These are phyloP conservation scores for Biancaea sappan DNA, from an alignment of 306 rosid genomes.

Conservation along the genomic window DNA sequence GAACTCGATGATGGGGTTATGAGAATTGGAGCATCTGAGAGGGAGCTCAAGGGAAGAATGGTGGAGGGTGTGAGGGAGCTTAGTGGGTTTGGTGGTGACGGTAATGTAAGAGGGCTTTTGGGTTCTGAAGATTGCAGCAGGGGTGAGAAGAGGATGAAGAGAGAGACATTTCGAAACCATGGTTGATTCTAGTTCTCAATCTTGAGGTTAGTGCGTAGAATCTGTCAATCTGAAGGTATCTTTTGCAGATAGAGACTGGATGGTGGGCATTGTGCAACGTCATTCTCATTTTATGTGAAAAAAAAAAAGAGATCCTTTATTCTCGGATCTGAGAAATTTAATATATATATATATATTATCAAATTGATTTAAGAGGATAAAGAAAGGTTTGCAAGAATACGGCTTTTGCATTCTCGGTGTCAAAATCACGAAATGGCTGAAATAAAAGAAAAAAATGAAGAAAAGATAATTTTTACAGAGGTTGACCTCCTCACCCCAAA, in stretches of 20 bases:
- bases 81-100: background rate
- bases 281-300: background rate
- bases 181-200: slow-evolving; percentile 4
- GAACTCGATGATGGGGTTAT: slow-evolving; percentile 32
- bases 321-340: background rate
- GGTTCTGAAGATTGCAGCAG: slow-evolving; percentile 23
- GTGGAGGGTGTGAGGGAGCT: background rate
- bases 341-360: no score
- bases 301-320: background rate
- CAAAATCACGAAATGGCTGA: no score
- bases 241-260: slow-evolving; percentile 9
- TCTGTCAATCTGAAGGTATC: slow-evolving; percentile 14
- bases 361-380: no score
- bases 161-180: slow-evolving; percentile 45
- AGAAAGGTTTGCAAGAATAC: no score
- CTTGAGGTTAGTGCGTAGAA: slow-evolving; percentile 16
- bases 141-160: slow-evolving; percentile 34
- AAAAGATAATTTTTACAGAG: no score
- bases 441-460: no score
- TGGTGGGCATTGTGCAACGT: slow-evolving; percentile 1
- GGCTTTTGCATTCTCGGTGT: no score
- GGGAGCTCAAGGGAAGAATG: background rate
- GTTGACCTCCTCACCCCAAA: no score
- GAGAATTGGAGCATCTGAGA: slow-evolving; percentile 36
- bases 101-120: slow-evolving; percentile 21